Evolutionary conservation across 179 eudicot species (phyloP).

Genomic region (Spinacia oleracea): DNA sequence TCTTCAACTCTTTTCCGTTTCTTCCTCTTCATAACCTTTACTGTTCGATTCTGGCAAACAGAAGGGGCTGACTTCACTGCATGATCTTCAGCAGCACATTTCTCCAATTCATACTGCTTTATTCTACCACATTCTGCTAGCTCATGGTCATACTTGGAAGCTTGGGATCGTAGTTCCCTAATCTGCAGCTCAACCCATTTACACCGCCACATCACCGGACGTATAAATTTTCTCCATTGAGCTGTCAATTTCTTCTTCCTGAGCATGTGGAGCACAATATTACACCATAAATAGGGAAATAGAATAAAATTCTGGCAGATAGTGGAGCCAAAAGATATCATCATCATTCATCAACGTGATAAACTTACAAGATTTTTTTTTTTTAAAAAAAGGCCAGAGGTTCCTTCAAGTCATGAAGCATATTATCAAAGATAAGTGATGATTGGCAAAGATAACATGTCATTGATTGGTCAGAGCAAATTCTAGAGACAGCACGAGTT

Average conservation of each 20-base stretch:
- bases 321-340: neutral
- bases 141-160: constrained; percentile 53
- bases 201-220: constrained; percentile 78
- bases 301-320: neutral
- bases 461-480: neutral
- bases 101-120: constrained; percentile 42
- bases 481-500: neutral
- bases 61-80: constrained; percentile 52
- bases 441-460: neutral
- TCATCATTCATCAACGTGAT: neutral
- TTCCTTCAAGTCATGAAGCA: neutral
- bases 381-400: neutral
- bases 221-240: constrained; percentile 66
- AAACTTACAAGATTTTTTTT: no score
- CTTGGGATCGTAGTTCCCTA: constrained; percentile 50
- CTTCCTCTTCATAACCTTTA: constrained; percentile 56
- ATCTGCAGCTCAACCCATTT: constrained; percentile 80
- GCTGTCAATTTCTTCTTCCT: constrained; percentile 73
- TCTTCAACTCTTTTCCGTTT: constrained; percentile 76
- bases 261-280: constrained; percentile 8
- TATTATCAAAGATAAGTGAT: neutral
- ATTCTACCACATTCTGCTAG: constrained; percentile 41
- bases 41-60: constrained; percentile 32
- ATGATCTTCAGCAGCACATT: constrained; percentile 38
- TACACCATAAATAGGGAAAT: neutral